Evolutionary conservation across 257 asterid genomes (phyloP).

Genomic region (Marsdenia floribunda): DNA sequence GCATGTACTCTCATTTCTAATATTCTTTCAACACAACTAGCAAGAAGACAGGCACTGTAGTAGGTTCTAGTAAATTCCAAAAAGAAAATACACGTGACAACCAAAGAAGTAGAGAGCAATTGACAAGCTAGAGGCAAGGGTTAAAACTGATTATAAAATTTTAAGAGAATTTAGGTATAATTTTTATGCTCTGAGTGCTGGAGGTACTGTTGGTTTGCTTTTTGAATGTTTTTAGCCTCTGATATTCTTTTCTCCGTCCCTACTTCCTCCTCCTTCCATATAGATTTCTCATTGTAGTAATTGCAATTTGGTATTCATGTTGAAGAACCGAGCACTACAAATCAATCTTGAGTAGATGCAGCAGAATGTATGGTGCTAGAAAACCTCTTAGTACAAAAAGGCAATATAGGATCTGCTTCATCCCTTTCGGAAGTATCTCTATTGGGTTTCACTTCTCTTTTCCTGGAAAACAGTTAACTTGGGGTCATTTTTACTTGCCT

Average conservation of each 20-base stretch:
- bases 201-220: not conserved
- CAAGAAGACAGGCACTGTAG: not conserved
- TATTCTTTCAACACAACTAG: not conserved
- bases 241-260: not conserved
- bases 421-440: not conserved
- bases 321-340: not conserved
- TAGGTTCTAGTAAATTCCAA: not conserved
- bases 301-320: not conserved
- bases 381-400: not conserved
- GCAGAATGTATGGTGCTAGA: not conserved
- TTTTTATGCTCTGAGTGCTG: conserved; percentile 1
- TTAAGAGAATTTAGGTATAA: not conserved
- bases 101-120: not conserved
- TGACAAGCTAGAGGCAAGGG: not conserved
- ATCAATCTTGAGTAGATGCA: not conserved
- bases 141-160: not conserved
- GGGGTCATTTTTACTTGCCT: not conserved
- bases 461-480: not conserved
- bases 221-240: too few species aligned
- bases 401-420: not conserved
- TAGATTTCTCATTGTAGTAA: not conserved
- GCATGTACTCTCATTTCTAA: not conserved
- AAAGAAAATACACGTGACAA: not conserved
- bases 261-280: not conserved
- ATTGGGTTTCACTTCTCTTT: not conserved